A percentile compares a stretch with the other conserved stretches of the same genome.
Conservation (phyloP, 495 filamentous ascomycete species). For the Podospora fimiseda region DNA sequence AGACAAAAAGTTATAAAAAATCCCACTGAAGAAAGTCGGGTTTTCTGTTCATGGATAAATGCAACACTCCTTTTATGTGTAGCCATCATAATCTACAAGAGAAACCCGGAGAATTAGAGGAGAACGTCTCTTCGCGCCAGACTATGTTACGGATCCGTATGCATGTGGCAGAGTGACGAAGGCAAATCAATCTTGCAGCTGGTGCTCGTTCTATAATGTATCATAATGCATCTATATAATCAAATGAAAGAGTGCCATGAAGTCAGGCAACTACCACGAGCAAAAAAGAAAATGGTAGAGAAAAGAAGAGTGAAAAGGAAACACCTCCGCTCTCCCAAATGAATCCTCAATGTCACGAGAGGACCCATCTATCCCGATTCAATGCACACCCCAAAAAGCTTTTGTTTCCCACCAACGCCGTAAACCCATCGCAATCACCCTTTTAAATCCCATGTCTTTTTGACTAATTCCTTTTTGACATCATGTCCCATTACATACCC, state of each 20-base stretch:
- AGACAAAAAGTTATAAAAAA: neutral
- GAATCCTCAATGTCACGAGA: conserved; percentile 6
- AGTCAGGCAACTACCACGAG: neutral
- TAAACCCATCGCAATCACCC: conserved; percentile 2
- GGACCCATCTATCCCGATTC: neutral
- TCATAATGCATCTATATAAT: too few species aligned
- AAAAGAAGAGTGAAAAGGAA: neutral
- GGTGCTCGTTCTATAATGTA: too few species aligned
- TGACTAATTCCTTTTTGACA: neutral
- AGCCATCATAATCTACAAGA: too few species aligned
- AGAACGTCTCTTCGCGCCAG: too few species aligned
- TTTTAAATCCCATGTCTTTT: neutral
- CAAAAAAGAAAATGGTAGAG: neutral
- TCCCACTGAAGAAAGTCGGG: too few species aligned
- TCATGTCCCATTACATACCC: conserved; percentile 7
- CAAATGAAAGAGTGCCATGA: too few species aligned
- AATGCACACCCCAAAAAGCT: neutral
- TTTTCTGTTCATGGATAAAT: too few species aligned
- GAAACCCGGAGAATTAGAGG: too few species aligned
- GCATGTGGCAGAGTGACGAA: too few species aligned
- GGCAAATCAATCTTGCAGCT: neutral
- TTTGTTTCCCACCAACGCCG: conserved; percentile 11
- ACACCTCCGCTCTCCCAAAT: neutral
- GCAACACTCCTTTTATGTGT: too few species aligned
- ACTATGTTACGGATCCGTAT: too few species aligned